Evolutionary conservation across 1,139 yeast genomes (phyloP), one percentile per base, ranked within the genome.

Genomic region (Yarrowia galli): DNA sequence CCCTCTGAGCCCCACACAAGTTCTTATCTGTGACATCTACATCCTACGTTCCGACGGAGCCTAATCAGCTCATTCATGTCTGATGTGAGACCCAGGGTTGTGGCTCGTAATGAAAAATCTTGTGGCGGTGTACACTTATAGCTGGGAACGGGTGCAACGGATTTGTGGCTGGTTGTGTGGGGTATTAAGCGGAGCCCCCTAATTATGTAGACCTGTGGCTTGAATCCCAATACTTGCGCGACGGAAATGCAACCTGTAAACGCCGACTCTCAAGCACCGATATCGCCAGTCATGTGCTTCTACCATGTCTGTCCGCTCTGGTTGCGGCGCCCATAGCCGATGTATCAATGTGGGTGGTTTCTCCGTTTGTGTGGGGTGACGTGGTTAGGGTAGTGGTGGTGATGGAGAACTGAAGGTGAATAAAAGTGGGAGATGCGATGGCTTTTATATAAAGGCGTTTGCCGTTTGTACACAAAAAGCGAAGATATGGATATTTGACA

Each of bases 121-220:
- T 51, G 56, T 51, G 56, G 56, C 56, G 18, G 56, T 51, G 40
- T 51, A n/a, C n/a, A n/a, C n/a, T n/a, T n/a, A n/a, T n/a, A n/a
- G 56, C 56, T 13, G 40, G 36, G 4, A 35, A 40, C 23, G 23
- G 46, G 45, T 20, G 10, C n/a, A 49, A 32, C 56, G 42, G 40
- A 9, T 49, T 28, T 49, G 56, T 49, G 56, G 56, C 56, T 28
- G 32, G 32, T 18, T 45, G 49, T 43, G 48, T 43, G 23, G 46
- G 28, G n/a, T n/a, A n/a, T n/a, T n/a, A n/a, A n/a, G n/a, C n/a
- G n/a, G n/a, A n/a, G n/a, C n/a, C n/a, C n/a, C n/a, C n/a, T n/a
- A n/a, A n/a, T 16, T 10, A 20, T 6, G 43, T 12, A 8, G 46
- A 23, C 7, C 10, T 46, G 51, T 46, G 51, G 22, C 51, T 32